These are phyloP conservation scores for Citrus glauca DNA, from an alignment of 345 rosid genomes.

Conservation along the genomic window DNA sequence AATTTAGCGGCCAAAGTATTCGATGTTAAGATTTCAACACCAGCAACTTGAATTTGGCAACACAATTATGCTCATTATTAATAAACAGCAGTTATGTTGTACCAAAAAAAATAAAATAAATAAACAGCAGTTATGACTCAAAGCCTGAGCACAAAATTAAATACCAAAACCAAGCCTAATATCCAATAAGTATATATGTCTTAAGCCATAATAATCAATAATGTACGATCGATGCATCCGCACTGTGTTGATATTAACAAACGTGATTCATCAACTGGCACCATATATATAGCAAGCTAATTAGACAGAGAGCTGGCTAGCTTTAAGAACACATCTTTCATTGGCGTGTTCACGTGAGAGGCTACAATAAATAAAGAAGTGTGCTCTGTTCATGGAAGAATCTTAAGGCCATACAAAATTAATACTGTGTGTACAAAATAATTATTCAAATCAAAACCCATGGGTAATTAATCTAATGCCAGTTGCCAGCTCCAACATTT, in stretches of 20 bases:
- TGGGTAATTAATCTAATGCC: neutral
- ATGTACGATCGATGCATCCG: neutral
- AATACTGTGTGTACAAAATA: neutral
- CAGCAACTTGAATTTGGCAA: neutral
- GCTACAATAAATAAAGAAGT: neutral
- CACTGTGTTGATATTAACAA: neutral
- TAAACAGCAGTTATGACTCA: too few relatives aligned
- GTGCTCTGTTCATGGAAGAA: neutral
- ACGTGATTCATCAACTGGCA: neutral
- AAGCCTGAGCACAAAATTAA: too few relatives aligned
- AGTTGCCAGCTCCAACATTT: neutral
- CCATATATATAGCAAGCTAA: neutral
- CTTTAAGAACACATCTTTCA: neutral
- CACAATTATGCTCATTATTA: too few relatives aligned
- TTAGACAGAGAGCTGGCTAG: neutral
- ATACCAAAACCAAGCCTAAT: neutral
- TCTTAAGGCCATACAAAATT: neutral
- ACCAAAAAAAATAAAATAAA: too few relatives aligned
- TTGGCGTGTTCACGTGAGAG: constrained; percentile 4
- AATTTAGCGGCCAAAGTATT: neutral
- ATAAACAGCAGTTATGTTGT: too few relatives aligned
- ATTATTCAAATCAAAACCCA: neutral
- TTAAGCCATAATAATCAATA: neutral
- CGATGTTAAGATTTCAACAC: neutral
- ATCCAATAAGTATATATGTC: neutral